Base-by-base conservation (phyloP, 148 eudicot species). In the Cornus florida region DNA sequence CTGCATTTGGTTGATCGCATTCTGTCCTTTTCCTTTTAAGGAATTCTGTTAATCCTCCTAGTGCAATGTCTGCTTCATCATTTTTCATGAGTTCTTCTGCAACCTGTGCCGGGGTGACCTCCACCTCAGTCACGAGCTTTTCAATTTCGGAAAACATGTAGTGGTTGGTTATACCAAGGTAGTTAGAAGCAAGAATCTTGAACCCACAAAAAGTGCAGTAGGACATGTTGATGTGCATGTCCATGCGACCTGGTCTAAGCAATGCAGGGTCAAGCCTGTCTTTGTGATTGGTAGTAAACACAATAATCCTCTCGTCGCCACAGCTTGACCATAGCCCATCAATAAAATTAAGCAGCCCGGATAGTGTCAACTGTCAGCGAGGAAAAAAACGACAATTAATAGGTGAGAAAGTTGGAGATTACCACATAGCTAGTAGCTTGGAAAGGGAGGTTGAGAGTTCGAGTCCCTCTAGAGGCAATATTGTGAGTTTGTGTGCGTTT, bases 151-250 rank as follows among this genome's bases (percentile, higher is more conserved):
- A 14, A 33, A 78, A 66, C 56, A 70, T 22, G 70, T 14, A 59
- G 32, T 78, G 80, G 16, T 50, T 59, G 20, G 31, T 59, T 20
- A 78, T 31, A 23, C 71, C 41, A 22, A 70, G 74, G 38, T 78
- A 78, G 56, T 78, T 78, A 6, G 65, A 70, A 72, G 80, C 80
- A 9, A 78, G 39, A 16, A 59, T 64, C 28, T 64, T 78, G 56
- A 78, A 78, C 14, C 56, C 80, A 12, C 65, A 5, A 33, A 74
- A 74, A 35, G 80, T 70, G 7, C 71, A 72, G 48, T 78, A 78
- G 12, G 80, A 78, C 80, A 78, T 78, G 22, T 78, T 75, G 56
- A 78, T 78, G 38, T 78, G 80, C 80, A 78, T 78, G 56, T 78
- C 80, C 80, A 78, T 78, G 53, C 80, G 72, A 7, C 80, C 80